Evolutionary conservation across 345 rosid genomes (phyloP).

Genomic region (Eucalyptus sp.): DNA sequence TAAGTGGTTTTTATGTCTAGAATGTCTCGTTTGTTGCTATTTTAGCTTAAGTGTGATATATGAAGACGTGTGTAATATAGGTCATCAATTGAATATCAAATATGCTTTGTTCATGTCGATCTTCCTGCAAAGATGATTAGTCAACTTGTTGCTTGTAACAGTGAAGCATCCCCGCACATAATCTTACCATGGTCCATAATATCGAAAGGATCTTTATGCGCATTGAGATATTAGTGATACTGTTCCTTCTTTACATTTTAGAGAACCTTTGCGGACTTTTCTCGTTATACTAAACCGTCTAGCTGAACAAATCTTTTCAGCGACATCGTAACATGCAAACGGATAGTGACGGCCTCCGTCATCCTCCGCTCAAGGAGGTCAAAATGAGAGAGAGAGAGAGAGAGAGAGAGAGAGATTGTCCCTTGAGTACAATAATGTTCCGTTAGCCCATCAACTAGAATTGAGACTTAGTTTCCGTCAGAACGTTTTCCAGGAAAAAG

Average conservation of each 20-base stretch:
- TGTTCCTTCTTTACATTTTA: neutral
- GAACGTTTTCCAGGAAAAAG: no score
- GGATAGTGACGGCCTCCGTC: neutral
- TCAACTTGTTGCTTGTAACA: neutral
- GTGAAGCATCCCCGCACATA: neutral
- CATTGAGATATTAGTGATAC: neutral
- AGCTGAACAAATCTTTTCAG: neutral
- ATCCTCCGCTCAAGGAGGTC: neutral
- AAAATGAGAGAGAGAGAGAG: neutral
- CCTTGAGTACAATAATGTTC: neutral
- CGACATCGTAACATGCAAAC: neutral
- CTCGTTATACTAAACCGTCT: neutral
- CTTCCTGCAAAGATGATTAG: neutral
- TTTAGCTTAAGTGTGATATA: neutral
- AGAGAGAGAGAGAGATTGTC: neutral
- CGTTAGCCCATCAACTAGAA: neutral
- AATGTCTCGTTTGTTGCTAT: neutral
- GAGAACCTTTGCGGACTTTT: neutral
- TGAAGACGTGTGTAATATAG: neutral
- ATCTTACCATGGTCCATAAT: neutral
- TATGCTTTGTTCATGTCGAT: neutral
- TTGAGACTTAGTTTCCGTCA: neutral
- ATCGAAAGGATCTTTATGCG: neutral
- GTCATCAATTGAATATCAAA: neutral
- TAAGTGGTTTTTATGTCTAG: neutral